These are phyloP conservation scores for Alternaria dauci DNA, from an alignment of 2,329 filamentous ascomycete genomes.

Conservation along the genomic window DNA sequence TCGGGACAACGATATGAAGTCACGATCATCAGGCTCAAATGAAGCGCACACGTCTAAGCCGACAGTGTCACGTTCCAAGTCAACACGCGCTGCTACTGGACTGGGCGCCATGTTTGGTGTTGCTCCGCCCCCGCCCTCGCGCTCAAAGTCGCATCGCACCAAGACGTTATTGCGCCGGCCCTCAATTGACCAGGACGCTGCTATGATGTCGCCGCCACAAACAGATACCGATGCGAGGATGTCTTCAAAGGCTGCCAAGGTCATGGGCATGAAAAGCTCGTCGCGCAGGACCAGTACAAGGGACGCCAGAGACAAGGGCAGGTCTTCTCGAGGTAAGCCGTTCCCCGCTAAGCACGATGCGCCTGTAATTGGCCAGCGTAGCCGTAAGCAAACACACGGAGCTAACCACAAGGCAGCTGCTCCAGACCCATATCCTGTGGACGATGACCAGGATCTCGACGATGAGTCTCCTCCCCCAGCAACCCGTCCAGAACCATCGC, in stretches of 20 bases:
- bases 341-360: constrained; percentile 27
- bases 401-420: constrained; percentile 49
- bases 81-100: constrained; percentile 66
- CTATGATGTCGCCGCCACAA: constrained; percentile 75
- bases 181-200: constrained; percentile 71
- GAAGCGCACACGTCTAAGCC: constrained; percentile 62
- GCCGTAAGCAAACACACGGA: constrained; percentile 48
- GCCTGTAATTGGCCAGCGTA: constrained; percentile 32
- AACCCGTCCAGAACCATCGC: constrained; percentile 47
- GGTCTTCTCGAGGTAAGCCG: constrained; percentile 61
- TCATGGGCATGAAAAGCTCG: constrained; percentile 68
- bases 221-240: constrained; percentile 69
- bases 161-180: constrained; percentile 71
- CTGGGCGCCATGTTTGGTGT: constrained; percentile 69
- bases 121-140: constrained; percentile 63
- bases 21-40: constrained; percentile 78
- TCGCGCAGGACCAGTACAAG: constrained; percentile 54
- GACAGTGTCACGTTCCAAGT: constrained; percentile 59
- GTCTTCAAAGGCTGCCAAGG: constrained; percentile 78
- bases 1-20: constrained; percentile 69
- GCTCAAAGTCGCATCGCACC: constrained; percentile 73
- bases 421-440: constrained; percentile 68
- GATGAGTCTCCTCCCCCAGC: constrained; percentile 49
- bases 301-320: constrained; percentile 53
- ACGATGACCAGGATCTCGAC: constrained; percentile 66